phyloP scores from a whole-genome alignment of 169 alveolate species.

The Plasmodium relictum region DNA sequence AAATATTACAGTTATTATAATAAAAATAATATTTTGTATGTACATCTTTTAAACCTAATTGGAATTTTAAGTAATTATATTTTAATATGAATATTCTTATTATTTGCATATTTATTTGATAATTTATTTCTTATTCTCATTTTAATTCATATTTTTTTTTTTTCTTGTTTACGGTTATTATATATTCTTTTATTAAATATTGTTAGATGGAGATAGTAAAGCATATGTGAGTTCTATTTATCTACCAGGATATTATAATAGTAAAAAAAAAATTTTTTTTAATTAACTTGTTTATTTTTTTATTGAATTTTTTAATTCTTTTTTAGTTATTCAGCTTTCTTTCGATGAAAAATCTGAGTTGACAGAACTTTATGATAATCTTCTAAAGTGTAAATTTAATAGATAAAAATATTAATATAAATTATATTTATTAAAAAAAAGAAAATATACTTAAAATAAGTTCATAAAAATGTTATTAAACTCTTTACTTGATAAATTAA shows the following conservation, averaged over 20 bases:
- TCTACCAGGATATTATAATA: constrained; percentile 65
- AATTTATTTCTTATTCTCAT: neutral
- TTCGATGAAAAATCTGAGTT: constrained; percentile 11
- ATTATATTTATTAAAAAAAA: neutral
- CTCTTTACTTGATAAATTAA: neutral
- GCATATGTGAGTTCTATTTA: constrained; percentile 41
- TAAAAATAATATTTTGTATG: constrained; percentile 36
- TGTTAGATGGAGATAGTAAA: constrained; percentile 30
- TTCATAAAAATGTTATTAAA: neutral
- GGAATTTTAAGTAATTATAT: constrained; percentile 38
- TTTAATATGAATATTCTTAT: neutral
- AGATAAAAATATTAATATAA: neutral
- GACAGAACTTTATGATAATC: constrained; percentile 28
- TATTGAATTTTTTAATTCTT: neutral
- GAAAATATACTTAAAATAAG: neutral
- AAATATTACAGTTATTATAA: constrained; percentile 51
- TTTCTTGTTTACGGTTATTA: neutral
- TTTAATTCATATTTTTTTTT: neutral
- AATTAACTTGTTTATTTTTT: neutral
- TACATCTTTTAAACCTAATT: constrained; percentile 34
- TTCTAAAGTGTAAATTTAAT: constrained; percentile 27
- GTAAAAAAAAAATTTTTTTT: constrained; percentile 1
- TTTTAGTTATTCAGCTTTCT: constrained; percentile 57
- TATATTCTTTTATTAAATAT: neutral
- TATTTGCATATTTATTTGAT: neutral